These are phyloP conservation scores for Rhododendron ferrugineum DNA, from an alignment of 148 eudicot species.

Conservation along the genomic window DNA sequence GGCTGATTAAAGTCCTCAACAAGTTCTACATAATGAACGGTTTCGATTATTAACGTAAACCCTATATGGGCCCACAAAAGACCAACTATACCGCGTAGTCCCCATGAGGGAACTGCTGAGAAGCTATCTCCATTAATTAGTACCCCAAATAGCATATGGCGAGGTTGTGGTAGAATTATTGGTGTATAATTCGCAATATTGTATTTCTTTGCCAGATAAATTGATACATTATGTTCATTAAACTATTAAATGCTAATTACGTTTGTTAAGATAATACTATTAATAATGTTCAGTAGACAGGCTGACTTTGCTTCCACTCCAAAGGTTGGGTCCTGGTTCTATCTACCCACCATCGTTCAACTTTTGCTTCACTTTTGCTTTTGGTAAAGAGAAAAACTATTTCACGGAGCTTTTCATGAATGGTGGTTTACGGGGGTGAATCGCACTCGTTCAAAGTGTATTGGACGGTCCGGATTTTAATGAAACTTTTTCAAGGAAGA, in stretches of 20 bases:
- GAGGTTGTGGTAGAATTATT: too few relatives aligned
- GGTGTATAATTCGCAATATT: too few relatives aligned
- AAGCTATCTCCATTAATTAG: too few relatives aligned
- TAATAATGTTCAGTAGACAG: not conserved
- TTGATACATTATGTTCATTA: not conserved
- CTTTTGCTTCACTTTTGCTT: not conserved
- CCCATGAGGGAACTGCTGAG: too few relatives aligned
- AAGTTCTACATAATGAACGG: too few relatives aligned
- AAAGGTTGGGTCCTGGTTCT: not conserved
- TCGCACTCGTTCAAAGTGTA: too few relatives aligned
- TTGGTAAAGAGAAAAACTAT: not conserved
- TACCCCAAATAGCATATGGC: too few relatives aligned
- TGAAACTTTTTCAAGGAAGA: too few relatives aligned
- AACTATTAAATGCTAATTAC: not conserved
- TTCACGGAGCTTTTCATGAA: too few relatives aligned
- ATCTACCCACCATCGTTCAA: not conserved
- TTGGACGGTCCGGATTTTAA: too few relatives aligned
- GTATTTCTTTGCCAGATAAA: not conserved
- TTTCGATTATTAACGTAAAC: too few relatives aligned
- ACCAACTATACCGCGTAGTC: not conserved
- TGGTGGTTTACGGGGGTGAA: too few relatives aligned
- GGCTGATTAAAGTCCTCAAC: not conserved
- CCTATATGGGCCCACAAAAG: not conserved
- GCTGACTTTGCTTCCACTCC: conserved; percentile 1
- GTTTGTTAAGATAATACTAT: not conserved